Evolutionary conservation across 768 basidiomycete species (phyloP).

Genomic region (Termitomyces sp.): DNA sequence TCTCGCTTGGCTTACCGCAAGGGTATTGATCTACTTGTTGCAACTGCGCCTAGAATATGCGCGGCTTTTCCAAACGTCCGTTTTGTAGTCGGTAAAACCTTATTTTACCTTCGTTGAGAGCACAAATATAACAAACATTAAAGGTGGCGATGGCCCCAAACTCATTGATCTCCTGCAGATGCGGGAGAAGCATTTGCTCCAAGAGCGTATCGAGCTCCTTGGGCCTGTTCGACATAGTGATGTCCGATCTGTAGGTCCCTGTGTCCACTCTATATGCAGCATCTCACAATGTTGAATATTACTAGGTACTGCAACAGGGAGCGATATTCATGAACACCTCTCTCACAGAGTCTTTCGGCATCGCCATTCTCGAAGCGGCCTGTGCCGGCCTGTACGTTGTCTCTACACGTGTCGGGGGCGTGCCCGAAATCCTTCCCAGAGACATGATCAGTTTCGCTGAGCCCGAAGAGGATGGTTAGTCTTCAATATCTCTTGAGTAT

Average conservation of each 20-base stretch:
- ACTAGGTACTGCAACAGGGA: constrained; percentile 78
- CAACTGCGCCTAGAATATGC: constrained; percentile 88
- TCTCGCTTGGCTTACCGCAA: constrained; percentile 93
- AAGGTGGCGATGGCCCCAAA: constrained; percentile 94
- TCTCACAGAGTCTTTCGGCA: constrained; percentile 94
- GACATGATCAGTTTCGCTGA: constrained; percentile 96
- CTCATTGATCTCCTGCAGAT: constrained; percentile 93
- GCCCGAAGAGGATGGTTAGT: constrained; percentile 87
- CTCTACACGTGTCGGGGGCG: constrained; percentile 89
- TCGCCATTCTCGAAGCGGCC: constrained; percentile 96
- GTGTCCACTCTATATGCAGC: neutral
- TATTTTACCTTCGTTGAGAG: neutral
- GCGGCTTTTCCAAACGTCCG: constrained; percentile 78
- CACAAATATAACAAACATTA: neutral
- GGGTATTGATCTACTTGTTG: constrained; percentile 93
- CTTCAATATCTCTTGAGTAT: neutral
- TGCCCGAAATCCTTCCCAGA: constrained; percentile 89
- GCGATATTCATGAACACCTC: constrained; percentile 95
- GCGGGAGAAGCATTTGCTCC: constrained; percentile 84
- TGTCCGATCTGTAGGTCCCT: constrained; percentile 69
- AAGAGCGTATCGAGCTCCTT: constrained; percentile 88
- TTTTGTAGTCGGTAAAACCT: constrained; percentile 71
- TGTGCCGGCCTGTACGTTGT: constrained; percentile 94
- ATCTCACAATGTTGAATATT: neutral
- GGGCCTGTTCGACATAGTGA: constrained; percentile 78